A percentile compares a stretch with the other conserved stretches of the same genome.
Conservation (phyloP, 164 flowering plant genomes). For the Liriodendron chinense region DNA sequence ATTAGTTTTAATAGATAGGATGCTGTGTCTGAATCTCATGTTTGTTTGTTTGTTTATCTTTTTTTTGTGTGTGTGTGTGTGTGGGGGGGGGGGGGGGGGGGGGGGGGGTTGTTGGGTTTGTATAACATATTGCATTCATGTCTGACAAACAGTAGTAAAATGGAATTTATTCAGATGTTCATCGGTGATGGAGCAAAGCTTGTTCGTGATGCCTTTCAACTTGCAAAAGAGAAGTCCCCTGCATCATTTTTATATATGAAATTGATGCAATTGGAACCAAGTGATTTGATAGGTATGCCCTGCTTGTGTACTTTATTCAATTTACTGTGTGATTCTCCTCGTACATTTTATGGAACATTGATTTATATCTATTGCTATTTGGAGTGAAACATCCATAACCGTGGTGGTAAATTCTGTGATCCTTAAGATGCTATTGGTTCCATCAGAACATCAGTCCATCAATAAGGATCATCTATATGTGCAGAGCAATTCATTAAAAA, state of each 20-base stretch:
- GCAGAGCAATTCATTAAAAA: neutral
- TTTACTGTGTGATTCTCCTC: neutral
- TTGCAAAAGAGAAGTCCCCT: constrained; percentile 84
- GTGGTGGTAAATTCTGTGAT: neutral
- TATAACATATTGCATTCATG: neutral
- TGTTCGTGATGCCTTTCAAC: constrained; percentile 91
- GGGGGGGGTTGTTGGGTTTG: no score
- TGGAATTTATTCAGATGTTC: constrained; percentile 69
- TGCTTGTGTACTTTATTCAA: neutral
- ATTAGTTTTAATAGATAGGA: no score
- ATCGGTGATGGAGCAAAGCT: constrained; percentile 98
- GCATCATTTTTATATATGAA: constrained; percentile 86
- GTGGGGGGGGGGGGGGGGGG: no score
- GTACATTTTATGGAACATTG: neutral
- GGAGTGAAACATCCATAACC: neutral
- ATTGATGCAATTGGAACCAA: constrained; percentile 97
- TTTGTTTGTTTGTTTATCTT: no score
- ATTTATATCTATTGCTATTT: neutral
- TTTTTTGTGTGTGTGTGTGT: no score
- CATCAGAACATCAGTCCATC: neutral
- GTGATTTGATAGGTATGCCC: constrained; percentile 87
- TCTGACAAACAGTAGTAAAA: neutral
- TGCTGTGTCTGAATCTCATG: no score
- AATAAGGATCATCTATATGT: neutral
- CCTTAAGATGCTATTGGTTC: neutral